A percentile compares a stretch with the other conserved stretches of the same genome.
These are phyloP conservation scores for Populus hybrid DNA, from an alignment of 441 rosid genomes.

Conservation along the genomic window DNA sequence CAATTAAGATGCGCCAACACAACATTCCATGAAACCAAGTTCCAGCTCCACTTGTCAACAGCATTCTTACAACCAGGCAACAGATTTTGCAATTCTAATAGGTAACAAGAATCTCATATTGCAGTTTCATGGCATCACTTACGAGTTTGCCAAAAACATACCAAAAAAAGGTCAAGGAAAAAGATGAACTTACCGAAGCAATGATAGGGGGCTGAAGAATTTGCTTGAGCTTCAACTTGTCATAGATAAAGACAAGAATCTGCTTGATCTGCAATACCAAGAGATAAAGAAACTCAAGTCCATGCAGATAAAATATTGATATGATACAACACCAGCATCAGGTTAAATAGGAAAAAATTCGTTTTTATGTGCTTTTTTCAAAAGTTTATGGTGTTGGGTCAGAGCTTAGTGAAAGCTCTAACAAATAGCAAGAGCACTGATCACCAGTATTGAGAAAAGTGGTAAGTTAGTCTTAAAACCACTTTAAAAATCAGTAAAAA, in stretches of 20 bases:
- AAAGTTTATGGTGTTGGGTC: not conserved
- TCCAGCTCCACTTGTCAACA: not conserved
- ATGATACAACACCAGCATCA: conserved; percentile 10
- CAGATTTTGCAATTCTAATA: not conserved
- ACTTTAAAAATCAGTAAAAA: not conserved
- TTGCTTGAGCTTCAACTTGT: conserved; percentile 92
- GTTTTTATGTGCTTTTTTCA: not conserved
- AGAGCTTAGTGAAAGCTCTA: not conserved
- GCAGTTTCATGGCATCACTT: not conserved
- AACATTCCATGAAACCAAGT: not conserved
- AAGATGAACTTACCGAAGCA: conserved; percentile 70
- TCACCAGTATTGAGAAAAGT: not conserved
- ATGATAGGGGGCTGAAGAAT: conserved; percentile 88
- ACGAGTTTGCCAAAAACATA: not conserved
- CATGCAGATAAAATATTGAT: not conserved
- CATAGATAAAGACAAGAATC: conserved; percentile 49
- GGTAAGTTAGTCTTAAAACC: not conserved
- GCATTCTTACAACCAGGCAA: not conserved
- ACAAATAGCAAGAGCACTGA: not conserved
- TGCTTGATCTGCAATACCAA: conserved; percentile 48
- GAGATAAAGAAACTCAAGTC: conserved; percentile 4
- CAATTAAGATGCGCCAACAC: not conserved
- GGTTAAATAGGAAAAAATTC: not conserved
- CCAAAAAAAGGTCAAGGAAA: not conserved
- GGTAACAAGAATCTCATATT: not conserved